Base-by-base conservation (phyloP, 2,329 filamentous ascomycete species). In the Talaromyces sp. region DNA sequence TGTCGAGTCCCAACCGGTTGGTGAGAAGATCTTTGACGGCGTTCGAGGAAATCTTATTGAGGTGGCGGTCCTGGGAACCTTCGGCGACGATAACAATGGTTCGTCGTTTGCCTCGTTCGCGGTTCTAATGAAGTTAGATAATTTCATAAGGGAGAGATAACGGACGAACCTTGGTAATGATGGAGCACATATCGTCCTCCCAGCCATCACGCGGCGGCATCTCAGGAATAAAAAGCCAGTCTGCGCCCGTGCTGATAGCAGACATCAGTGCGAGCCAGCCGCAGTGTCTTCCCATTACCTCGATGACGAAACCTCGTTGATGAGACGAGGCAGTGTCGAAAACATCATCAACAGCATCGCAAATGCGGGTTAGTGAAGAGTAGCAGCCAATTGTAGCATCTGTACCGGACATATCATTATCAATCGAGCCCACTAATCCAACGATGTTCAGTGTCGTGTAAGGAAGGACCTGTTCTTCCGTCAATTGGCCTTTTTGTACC, bases 11-110 rank as follows among this genome's bases (percentile, higher is more conserved):
- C 5, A 97, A 86, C 11, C 90, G 88, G 22, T 90, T 82, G 43
- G 92, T 89, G n/a, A 99, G 86, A 60, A 98, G 87, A 70, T 94
- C 87, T 77, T 95, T 97, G 77, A 99, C 91, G 79, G 90, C 89
- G 19, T 84, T 81, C 10, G 92, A 88, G 0, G 87, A 87, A 72
- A 99, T 96, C 78, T 92, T 94, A 75, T 90, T 90, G 65, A 97
- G 87, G 62, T 94, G 81, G 68, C 86, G 85, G 79, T 97, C 93
- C 70, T 93, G 90, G 56, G 95, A 95, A 70, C 95, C 95, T 80
- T 99, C 95, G 61, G 95, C 95, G 61, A 99, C 90, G 72, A 99
- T 97, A 72, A 99, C 94, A 72, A 98, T 98, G 1, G 95, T 98
- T 83, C 97, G 96, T 72, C 95, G 87, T 85, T 98, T 99, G 74